Conservation (phyloP, 768 basidiomycete species). For the Mycena alexandri region DNA sequence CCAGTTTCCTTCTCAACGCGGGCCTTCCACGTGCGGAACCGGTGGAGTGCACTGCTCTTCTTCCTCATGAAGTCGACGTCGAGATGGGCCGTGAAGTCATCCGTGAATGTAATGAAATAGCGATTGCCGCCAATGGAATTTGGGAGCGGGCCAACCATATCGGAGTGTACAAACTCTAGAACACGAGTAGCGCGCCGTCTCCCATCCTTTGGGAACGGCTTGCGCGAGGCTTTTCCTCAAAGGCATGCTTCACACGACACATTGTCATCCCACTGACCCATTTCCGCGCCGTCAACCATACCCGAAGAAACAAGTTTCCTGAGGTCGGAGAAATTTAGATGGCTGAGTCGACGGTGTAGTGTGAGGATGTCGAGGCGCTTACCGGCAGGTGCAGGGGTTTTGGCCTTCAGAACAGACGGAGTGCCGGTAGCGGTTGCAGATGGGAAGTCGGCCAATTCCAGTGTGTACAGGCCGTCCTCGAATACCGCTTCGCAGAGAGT, state of each 20-base stretch:
- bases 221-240: not conserved
- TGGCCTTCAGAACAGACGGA: not conserved
- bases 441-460: not conserved
- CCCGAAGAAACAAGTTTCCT: not conserved
- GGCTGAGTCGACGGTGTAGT: not conserved
- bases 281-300: not conserved
- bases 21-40: too few species aligned
- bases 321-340: not conserved
- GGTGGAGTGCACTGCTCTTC: too few species aligned
- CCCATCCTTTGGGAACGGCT: not conserved
- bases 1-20: too few species aligned
- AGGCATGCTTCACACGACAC: not conserved
- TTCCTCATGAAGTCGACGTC: too few species aligned
- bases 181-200: not conserved
- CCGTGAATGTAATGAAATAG: too few species aligned
- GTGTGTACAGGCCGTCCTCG: slow-evolving; percentile 2
- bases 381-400: not conserved
- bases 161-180: not conserved
- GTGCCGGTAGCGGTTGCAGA: not conserved
- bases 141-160: not conserved
- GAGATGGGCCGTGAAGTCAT: too few species aligned
- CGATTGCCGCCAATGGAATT: not conserved
- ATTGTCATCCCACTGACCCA: not conserved
- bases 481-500: not conserved
- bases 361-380: not conserved